Base-by-base conservation (phyloP, 2,329 filamentous ascomycete genomes). In the Chrysoporthe deuterocubensis region DNA sequence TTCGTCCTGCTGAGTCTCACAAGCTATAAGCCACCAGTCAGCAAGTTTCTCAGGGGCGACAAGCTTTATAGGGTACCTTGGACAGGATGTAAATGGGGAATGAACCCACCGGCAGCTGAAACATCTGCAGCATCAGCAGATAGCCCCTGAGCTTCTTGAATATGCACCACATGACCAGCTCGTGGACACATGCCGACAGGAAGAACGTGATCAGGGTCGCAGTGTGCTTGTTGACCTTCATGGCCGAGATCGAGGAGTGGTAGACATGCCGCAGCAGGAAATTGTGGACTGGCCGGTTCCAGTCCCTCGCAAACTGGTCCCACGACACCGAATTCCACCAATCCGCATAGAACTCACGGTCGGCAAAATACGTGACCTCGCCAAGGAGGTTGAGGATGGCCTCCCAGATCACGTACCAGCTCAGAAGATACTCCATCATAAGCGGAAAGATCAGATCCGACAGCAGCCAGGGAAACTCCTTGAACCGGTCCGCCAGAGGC, bases 401-500 rank as follows among this genome's bases (percentile, higher is more conserved):
- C 76, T 91, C 89, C 92, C 92, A 95, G 71, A 94, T 94, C 40
- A 95, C 85, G 76, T 94, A 94, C 90, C 92, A 95, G 0, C 88
- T 85, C 67, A 93, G 84, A 64, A 94, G 78, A 70, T 93, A 93
- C 75, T 94, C 91, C 78, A 93, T 88, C 79, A 94, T 87, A 70
- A 95, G 90, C 0, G 92, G 92, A 70, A 94, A 93, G 9, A 93
- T 83, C 69, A 95, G 83, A 73, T 94, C 91, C 68, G 84, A 85
- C n/a, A 93, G 79, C 66, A 94, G 85, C 85, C 89, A 92, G 0
- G 92, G 92, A 68, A 94, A 93, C 67, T 89, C 86, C 67, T 79
- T 80, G 74, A 92, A 86, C 59, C 92, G 85, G 69, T 87, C 81
- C 3, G 81, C 77, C 7, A 92, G 80, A 0, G 89, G 81, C 76